Base-by-base conservation (phyloP, 2,329 filamentous ascomycete species). In the Teratosphaeria pseudoeucalypti region DNA sequence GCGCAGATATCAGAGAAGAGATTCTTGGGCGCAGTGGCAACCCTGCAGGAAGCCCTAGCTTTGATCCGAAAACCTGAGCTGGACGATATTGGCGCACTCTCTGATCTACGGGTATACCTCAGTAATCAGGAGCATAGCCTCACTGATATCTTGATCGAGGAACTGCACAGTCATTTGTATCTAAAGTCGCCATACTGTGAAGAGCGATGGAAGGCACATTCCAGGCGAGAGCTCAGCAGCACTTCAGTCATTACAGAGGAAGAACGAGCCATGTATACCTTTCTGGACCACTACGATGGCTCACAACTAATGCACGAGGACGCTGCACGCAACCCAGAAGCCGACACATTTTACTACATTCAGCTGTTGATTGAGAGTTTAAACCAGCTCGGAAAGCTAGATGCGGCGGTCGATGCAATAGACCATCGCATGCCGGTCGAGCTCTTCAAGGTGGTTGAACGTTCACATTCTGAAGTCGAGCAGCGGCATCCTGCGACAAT, bases 161-260 rank as follows among this genome's bases (percentile, higher is more conserved):
- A 99, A 74, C 79, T 99, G 37, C 94, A 99, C 71, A 94, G 95
- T 72, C 94, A 99, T 75, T 81, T 99, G 3, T 99, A 99, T 71
- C 84, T 99, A 47, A 97, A 97, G 72, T 97, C 92, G 3, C 94
- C 92, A 0, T 99, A 99, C 72, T 97, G 92, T 71, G 91, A 96
- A 71, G 90, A 96, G 71, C 82, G 94, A 65, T 99, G 94, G 94
- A 95, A 95, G 74, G 83, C 82, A 60, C 84, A 95, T 61, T 82
- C 86, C 43, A 87, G 87, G 66, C 60, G 60, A 55, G 62, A 26
- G 32, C 53, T 60, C 10, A 59, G 61, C 29, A 39, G 14, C 16
- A 49, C 34, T 29, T 29, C 57, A 3, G 37, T 43, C 16, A 39
- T 52, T 49, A 73, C 75, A 57, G 72, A 76, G 1, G 79, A 81